A percentile compares a stretch with the other conserved stretches of the same genome.
These are phyloP conservation scores for Chlorella sp. DNA, from an alignment of 139 green algal species.

Conservation along the genomic window DNA sequence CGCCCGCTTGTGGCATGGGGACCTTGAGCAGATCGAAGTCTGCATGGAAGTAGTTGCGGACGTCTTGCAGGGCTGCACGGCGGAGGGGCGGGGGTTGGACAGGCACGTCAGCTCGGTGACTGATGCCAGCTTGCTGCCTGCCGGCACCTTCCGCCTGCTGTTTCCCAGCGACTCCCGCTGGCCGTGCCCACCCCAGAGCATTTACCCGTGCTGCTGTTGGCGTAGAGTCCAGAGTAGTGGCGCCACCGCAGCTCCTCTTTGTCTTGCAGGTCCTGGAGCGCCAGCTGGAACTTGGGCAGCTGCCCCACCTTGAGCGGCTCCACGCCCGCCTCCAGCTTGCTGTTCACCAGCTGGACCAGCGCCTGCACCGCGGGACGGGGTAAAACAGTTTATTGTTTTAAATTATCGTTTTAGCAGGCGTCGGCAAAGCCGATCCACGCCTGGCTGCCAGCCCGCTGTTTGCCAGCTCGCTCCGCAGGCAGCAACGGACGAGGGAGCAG, in stretches of 20 bases:
- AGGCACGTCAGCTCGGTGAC: not conserved
- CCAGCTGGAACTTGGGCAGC: conserved; percentile 17
- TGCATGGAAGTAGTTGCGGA: conserved; percentile 20
- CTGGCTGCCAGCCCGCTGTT: no score
- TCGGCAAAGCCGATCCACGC: no score
- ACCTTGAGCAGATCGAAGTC: conserved; percentile 23
- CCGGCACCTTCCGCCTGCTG: not conserved
- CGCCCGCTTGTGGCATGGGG: no score
- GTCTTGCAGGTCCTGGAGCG: not conserved
- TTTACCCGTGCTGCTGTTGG: conserved; percentile 17
- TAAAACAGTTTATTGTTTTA: no score
- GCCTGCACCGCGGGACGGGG: not conserved
- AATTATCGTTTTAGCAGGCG: no score
- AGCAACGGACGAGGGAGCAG: no score
- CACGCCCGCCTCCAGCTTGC: not conserved
- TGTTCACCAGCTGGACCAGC: conserved; percentile 10
- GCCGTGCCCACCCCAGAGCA: no score
- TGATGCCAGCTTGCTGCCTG: not conserved
- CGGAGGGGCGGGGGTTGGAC: not conserved
- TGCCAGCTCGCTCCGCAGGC: no score
- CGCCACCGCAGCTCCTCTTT: conserved; percentile 18
- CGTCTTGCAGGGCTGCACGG: conserved; percentile 8
- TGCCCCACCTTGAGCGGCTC: conserved; percentile 14
- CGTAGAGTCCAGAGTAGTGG: conserved; percentile 3
- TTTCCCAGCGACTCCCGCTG: no score